phyloP scores from a whole-genome alignment of 805 yeast genomes.

The Candida dajiaensis region DNA sequence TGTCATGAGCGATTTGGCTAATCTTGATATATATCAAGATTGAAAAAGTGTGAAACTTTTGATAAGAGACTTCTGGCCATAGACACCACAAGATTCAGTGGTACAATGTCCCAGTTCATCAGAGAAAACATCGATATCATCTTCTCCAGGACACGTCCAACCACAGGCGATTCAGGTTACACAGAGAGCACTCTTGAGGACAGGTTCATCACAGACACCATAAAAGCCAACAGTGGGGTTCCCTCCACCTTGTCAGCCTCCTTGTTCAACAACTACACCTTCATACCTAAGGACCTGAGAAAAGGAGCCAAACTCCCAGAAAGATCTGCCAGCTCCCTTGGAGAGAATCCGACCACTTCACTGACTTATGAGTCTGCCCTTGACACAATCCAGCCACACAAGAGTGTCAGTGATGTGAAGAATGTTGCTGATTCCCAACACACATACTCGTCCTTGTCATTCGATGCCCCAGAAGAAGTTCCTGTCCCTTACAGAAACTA shows the following conservation, averaged over 20 bases:
- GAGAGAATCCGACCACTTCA: background rate
- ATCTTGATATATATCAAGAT: background rate
- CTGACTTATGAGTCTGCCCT: slow-evolving; percentile 6
- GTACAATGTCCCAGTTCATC: slow-evolving; percentile 17
- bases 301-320: background rate
- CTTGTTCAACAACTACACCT: background rate
- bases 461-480: background rate
- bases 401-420: background rate
- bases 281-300: background rate
- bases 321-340: background rate
- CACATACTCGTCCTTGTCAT: background rate
- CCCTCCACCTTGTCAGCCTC: background rate
- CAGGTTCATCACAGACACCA: slow-evolving; percentile 3
- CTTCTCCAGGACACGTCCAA: slow-evolving; percentile 7
- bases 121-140: slow-evolving; percentile 15
- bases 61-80: background rate
- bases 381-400: slow-evolving; percentile 6
- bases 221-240: background rate
- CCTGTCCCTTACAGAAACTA: background rate
- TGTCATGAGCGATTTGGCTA: background rate
- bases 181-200: background rate
- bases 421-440: background rate
- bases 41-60: background rate
- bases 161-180: background rate
- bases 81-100: no score